Conservation (phyloP, 2,329 filamentous ascomycete genomes). For the Arthrobotrys entomopaga region DNA sequence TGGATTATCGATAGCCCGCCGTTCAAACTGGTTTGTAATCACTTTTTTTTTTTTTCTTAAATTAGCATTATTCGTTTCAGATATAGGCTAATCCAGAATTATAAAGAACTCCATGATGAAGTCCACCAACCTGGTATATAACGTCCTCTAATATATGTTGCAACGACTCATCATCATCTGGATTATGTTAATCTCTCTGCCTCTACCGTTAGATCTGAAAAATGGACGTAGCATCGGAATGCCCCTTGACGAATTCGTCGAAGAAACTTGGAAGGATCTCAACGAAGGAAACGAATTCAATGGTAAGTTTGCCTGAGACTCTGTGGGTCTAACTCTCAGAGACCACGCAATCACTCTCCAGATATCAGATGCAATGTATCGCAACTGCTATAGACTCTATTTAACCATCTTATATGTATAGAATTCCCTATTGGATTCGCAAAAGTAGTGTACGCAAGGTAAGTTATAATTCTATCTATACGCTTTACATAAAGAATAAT, state of each 20-base stretch:
- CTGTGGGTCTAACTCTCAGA: background rate
- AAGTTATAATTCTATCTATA: slow-evolving; percentile 3
- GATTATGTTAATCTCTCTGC: background rate
- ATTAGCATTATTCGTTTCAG: background rate
- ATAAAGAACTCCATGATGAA: slow-evolving; percentile 65
- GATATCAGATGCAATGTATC: background rate
- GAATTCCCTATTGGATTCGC: slow-evolving; percentile 43
- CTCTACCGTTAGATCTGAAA: slow-evolving; percentile 60
- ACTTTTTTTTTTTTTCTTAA: too few species aligned
- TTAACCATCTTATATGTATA: slow-evolving; percentile 11
- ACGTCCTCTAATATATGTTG: background rate
- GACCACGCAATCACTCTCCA: background rate
- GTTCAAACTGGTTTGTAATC: slow-evolving; percentile 34
- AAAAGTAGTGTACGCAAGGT: slow-evolving; percentile 35
- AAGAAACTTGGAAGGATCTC: slow-evolving; percentile 65
- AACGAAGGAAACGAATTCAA: slow-evolving; percentile 63
- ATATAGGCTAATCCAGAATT: background rate
- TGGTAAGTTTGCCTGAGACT: slow-evolving; percentile 17
- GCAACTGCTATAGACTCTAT: background rate
- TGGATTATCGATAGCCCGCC: slow-evolving; percentile 20
- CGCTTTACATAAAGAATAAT: background rate
- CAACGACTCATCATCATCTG: background rate
- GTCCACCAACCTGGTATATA: slow-evolving; percentile 60
- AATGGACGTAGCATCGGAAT: slow-evolving; percentile 65
- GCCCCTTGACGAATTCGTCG: slow-evolving; percentile 64